Conservation (phyloP, 352 stramenopile species). For the Globisporangium camurandrum region DNA sequence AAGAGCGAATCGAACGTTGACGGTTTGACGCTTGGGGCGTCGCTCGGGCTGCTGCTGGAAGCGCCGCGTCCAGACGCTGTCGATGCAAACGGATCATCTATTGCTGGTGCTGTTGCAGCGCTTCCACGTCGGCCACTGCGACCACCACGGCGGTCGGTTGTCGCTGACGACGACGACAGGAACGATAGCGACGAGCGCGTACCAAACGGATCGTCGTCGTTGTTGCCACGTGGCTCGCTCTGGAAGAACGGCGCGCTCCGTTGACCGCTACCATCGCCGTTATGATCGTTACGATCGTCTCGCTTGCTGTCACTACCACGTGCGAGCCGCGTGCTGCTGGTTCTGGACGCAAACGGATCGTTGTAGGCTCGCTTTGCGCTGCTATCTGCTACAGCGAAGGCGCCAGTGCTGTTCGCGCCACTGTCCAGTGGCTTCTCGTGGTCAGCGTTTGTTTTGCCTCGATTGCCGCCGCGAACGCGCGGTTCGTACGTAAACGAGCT, state of each 20-base stretch:
- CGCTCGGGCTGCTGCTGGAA: not conserved
- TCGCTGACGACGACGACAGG: no score
- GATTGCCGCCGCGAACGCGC: slow-evolving; percentile 3
- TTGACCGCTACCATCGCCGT: slow-evolving; percentile 5
- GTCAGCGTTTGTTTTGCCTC: no score
- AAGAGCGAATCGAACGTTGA: slow-evolving; percentile 23
- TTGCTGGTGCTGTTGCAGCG: not conserved
- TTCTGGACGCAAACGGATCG: slow-evolving; percentile 4
- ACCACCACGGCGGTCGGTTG: slow-evolving; percentile 18
- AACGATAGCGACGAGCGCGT: no score
- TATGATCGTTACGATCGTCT: slow-evolving; percentile 1
- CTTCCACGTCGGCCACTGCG: slow-evolving; percentile 7
- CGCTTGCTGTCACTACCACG: not conserved
- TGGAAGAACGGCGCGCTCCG: slow-evolving; percentile 29
- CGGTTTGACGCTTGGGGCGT: no score
- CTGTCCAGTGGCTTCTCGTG: not conserved
- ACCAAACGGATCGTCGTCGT: slow-evolving; percentile 6
- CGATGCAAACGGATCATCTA: slow-evolving; percentile 14
- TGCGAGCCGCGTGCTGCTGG: not conserved
- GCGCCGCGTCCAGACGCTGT: not conserved
- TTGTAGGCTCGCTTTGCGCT: not conserved
- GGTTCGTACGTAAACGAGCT: slow-evolving; percentile 10
- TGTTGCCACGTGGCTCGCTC: slow-evolving; percentile 1
- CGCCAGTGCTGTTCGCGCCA: not conserved
- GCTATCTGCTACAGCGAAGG: no score